These are phyloP conservation scores for Scorias spongiosa DNA, from an alignment of 2,329 filamentous ascomycete genomes.

Conservation along the genomic window DNA sequence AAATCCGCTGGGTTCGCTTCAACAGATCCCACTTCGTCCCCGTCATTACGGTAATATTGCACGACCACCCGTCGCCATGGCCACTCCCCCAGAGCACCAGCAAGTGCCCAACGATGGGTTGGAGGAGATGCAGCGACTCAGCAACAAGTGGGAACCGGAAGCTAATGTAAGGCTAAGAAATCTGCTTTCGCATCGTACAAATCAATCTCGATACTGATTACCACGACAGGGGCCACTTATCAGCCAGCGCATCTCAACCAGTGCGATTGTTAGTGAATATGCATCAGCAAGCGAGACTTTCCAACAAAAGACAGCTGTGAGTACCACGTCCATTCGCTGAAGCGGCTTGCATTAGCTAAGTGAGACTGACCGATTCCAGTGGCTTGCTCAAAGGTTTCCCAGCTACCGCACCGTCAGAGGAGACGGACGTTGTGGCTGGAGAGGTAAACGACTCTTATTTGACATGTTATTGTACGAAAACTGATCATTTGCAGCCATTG, in stretches of 20 bases:
- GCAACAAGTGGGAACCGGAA: conserved; percentile 44
- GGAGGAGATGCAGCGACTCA: conserved; percentile 46
- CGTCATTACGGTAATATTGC: conserved; percentile 7
- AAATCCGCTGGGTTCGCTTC: conserved; percentile 1
- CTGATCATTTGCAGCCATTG: conserved; percentile 51
- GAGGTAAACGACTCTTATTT: conserved; percentile 48
- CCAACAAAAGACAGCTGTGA: conserved; percentile 72
- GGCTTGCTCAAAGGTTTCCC: conserved; percentile 68
- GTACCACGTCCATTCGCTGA: conserved; percentile 19
- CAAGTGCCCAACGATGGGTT: conserved; percentile 36
- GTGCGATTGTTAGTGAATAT: conserved; percentile 69
- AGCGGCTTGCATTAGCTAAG: conserved; percentile 2
- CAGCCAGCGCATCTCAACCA: conserved; percentile 60
- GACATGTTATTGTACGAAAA: conserved; percentile 2
- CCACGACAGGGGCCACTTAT: conserved; percentile 60
- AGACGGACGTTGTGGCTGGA: conserved; percentile 94
- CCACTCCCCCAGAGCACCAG: conserved; percentile 22
- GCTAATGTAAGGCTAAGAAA: conserved; percentile 31
- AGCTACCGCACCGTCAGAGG: conserved; percentile 78
- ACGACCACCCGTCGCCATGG: conserved; percentile 8
- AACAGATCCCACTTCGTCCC: conserved; percentile 9
- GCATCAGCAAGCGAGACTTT: conserved; percentile 74
- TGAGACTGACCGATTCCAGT: conserved; percentile 24
- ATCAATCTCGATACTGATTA: too few species aligned
- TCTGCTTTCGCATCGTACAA: too few species aligned